phyloP scores from a whole-genome alignment of 169 alveolate genomes.

The Plasmodium yoelii region DNA sequence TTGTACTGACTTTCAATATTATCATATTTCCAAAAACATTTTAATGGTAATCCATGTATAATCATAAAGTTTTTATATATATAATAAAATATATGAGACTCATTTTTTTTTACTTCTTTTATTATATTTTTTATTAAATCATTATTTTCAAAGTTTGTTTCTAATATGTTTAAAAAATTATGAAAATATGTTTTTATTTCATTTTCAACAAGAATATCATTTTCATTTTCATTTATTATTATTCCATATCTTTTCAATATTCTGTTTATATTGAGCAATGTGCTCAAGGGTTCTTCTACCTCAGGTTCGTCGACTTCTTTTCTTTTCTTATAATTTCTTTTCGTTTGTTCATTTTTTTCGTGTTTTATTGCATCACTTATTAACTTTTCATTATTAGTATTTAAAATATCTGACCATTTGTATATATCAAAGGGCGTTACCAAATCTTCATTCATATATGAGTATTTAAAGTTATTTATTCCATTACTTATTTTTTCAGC shows the following conservation, averaged over 20 bases:
- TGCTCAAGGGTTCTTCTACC: not conserved
- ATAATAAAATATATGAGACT: conserved; percentile 52
- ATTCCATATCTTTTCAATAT: conserved; percentile 19
- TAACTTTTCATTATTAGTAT: conserved; percentile 54
- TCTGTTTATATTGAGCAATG: conserved; percentile 24
- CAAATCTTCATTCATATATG: conserved; percentile 1
- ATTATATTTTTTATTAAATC: conserved; percentile 4
- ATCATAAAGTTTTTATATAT: conserved; percentile 39
- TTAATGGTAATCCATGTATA: conserved; percentile 55
- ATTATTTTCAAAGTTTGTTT: conserved; percentile 22
- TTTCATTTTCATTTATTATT: conserved; percentile 69
- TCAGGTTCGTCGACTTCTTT: not conserved
- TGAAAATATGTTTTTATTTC: conserved; percentile 23
- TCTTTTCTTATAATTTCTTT: not conserved
- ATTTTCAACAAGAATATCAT: conserved; percentile 61
- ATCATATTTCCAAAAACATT: conserved; percentile 66
- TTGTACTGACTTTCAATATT: conserved; percentile 16
- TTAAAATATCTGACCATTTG: conserved; percentile 59
- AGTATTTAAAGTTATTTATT: not conserved
- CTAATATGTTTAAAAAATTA: conserved; percentile 31
- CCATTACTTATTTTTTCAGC: conserved; percentile 7
- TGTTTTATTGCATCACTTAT: conserved; percentile 57
- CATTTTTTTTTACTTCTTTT: conserved; percentile 38
- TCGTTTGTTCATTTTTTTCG: conserved; percentile 10
- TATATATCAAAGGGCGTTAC: conserved; percentile 67